Base-by-base conservation (phyloP, 352 stramenopile species). In the Phytophthora citrophthora region DNA sequence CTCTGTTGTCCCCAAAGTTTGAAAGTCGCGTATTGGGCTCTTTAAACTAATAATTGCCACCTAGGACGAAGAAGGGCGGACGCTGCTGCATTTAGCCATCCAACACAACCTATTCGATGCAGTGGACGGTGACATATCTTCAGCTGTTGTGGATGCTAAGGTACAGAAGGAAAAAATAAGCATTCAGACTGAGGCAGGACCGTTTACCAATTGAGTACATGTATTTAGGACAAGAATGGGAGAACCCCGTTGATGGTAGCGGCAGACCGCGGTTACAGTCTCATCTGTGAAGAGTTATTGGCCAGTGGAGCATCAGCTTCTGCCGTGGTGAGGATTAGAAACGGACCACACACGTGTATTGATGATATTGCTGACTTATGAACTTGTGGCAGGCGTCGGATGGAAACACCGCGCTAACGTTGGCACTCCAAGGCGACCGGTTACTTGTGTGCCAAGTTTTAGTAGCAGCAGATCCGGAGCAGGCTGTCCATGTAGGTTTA, bases 211-310 rank as follows among this genome's bases (percentile, higher is more conserved):
- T 45, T 34, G 13, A 18, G 20, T 11, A 31, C 31, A 40, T 68
- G 40, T 4, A 7, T 11, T 55, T 39, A 77, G 65, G 70, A 78
- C 32, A 68, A 75, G 41, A 54, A 65, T 18, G 65, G 70, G 44
- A 23, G 56, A 20, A 78, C 65, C 2, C 70, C 70, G 31, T 63
- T 78, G 38, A 78, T 78, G 70, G 48, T 69, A 20, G 70, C 70
- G 13, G 70, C 70, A 3, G 65, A 70, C 36, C 31, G 52, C 32
- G 70, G 70, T n/a, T 61, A 64, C 29, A 74, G 66, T 48, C 56
- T 75, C n/a, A 65, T 75, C 13, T 78, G 70, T 47, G 70, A 78
- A 53, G 65, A 75, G 40, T 50, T 78, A 23, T 18, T 78, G 40
- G 53, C 49, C 4, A 77, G 68, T n/a, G 69, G 69, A 23, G 64